Evolutionary conservation across 768 basidiomycete genomes (phyloP).

Genomic region (Udeniomyces megalosporus): DNA sequence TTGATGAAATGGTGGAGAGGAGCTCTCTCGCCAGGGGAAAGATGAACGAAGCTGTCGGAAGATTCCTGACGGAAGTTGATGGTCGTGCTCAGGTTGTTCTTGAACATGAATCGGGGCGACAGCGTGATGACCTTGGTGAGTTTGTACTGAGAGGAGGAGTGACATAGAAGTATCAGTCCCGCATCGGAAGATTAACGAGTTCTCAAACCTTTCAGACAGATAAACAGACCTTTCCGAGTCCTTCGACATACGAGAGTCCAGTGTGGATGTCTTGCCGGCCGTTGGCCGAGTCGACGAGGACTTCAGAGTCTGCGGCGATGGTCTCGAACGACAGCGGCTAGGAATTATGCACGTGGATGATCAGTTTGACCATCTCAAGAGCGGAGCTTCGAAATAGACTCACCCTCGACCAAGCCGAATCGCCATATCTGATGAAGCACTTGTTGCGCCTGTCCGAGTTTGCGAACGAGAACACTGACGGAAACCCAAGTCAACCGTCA

Average conservation of each 20-base stretch:
- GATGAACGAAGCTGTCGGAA: constrained; percentile 40
- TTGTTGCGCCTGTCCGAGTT: constrained; percentile 63
- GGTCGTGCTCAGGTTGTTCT: constrained; percentile 53
- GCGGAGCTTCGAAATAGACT: not conserved
- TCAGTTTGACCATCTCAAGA: not conserved
- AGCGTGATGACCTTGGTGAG: constrained; percentile 83
- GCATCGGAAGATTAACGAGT: too few relatives aligned
- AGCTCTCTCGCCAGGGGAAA: constrained; percentile 52
- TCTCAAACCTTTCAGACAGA: not conserved
- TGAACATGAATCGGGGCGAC: constrained; percentile 75
- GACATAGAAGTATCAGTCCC: too few relatives aligned
- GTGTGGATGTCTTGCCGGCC: constrained; percentile 56
- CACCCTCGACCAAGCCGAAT: constrained; percentile 83
- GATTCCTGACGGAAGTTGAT: constrained; percentile 78
- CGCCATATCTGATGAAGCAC: constrained; percentile 59
- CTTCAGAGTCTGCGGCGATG: constrained; percentile 70
- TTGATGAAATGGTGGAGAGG: constrained; percentile 45
- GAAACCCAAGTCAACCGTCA: not conserved
- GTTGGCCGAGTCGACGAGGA: constrained; percentile 49
- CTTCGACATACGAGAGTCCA: constrained; percentile 83
- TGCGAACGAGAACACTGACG: constrained; percentile 63
- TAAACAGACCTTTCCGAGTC: constrained; percentile 53
- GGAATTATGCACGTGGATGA: not conserved
- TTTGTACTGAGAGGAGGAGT: constrained; percentile 44
- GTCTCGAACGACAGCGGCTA: constrained; percentile 81